A percentile compares a stretch with the other conserved stretches of the same genome.
phyloP scores from a whole-genome alignment of 2,329 filamentous ascomycete genomes.

The Pseudogymnoascus sp. region DNA sequence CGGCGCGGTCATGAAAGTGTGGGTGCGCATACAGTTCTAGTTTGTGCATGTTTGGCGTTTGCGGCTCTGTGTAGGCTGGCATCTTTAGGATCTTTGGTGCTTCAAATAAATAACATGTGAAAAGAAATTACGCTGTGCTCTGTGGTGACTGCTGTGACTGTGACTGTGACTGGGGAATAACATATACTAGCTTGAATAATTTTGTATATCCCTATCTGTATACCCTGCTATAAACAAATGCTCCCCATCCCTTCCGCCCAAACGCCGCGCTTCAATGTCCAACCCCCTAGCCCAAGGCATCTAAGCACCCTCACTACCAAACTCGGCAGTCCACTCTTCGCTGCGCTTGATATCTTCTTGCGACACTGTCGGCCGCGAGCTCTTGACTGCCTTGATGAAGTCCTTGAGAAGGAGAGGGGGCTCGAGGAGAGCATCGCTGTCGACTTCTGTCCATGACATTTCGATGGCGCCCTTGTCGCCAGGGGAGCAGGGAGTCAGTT shows the following conservation, averaged over 20 bases:
- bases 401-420: conserved; percentile 83
- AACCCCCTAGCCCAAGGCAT: conserved; percentile 21
- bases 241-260: conserved; percentile 11
- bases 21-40: conserved; percentile 3
- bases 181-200: background rate
- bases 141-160: background rate
- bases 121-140: background rate
- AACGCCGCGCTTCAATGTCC: conserved; percentile 20
- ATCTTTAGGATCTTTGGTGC: conserved; percentile 8
- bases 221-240: conserved; percentile 9
- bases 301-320: conserved; percentile 72
- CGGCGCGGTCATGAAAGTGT: conserved; percentile 6
- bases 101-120: conserved; percentile 8
- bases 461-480: conserved; percentile 79
- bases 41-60: conserved; percentile 9
- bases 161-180: background rate
- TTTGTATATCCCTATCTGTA: conserved; percentile 4
- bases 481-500: conserved; percentile 85
- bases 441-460: conserved; percentile 87
- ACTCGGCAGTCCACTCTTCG: conserved; percentile 90
- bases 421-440: conserved; percentile 75
- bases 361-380: conserved; percentile 82
- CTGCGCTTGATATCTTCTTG: conserved; percentile 76
- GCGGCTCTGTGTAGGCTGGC: conserved; percentile 7
- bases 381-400: conserved; percentile 85